These are phyloP conservation scores for Basidiobolus meristosporus DNA, from an alignment of 371 early-diverging fungal genomes.

Conservation along the genomic window DNA sequence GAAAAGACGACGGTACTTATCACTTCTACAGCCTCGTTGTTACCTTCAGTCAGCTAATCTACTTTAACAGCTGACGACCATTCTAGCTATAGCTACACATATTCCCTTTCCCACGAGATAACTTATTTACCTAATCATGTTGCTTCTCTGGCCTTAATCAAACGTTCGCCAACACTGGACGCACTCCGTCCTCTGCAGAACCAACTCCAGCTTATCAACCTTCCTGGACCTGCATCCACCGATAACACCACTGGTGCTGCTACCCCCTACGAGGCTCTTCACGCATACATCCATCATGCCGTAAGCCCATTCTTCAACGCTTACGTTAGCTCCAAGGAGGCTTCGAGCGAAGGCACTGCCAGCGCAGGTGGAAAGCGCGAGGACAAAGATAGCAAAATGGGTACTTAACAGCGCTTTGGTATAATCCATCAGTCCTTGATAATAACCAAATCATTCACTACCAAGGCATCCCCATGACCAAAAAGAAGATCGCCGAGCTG, in stretches of 20 bases:
- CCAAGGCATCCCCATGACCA: conserved; percentile 81
- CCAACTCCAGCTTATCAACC: conserved; percentile 78
- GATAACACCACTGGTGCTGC: conserved; percentile 13
- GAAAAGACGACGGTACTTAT: conserved; percentile 12
- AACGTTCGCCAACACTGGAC: conserved; percentile 60
- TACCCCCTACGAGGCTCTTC: conserved; percentile 83
- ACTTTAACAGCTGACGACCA: too few relatives aligned
- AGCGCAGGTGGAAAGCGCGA: conserved; percentile 28
- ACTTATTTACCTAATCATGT: conserved; percentile 51
- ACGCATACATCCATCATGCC: conserved; percentile 81
- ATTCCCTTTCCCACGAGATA: conserved; percentile 56
- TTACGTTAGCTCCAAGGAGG: conserved; percentile 55
- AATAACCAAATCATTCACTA: conserved; percentile 1
- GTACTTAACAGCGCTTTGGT: too few relatives aligned
- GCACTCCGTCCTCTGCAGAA: conserved; percentile 44
- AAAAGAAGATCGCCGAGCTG: conserved; percentile 95
- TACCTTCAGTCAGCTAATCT: too few relatives aligned
- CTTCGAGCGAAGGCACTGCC: conserved; percentile 17
- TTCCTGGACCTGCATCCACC: conserved; percentile 68
- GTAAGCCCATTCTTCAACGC: conserved; percentile 95
- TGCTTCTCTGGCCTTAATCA: conserved; percentile 76
- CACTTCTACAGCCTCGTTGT: conserved; percentile 6
- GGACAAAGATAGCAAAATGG: conserved; percentile 75
- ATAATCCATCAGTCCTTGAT: not conserved
- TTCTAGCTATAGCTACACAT: conserved; percentile 17